Conservation (phyloP, 371 early-diverging fungal species). For the Rhizopus stolonifer region DNA sequence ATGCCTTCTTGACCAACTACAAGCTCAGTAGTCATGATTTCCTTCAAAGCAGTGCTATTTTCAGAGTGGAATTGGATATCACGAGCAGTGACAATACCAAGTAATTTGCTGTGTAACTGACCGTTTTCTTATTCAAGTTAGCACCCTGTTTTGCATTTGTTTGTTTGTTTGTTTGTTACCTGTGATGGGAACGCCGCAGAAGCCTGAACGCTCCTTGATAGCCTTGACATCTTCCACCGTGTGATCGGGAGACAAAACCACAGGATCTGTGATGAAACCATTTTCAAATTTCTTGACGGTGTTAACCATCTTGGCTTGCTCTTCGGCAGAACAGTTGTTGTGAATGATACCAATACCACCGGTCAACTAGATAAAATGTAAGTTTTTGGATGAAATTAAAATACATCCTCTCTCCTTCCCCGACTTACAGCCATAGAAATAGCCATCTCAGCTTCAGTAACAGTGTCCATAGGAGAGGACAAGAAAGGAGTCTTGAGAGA, state of each 20-base stretch:
- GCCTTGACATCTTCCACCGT: constrained; percentile 84
- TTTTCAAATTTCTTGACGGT: constrained; percentile 98
- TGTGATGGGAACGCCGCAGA: constrained; percentile 96
- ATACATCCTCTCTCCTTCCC: no score
- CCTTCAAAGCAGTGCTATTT: constrained; percentile 53
- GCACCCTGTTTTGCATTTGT: no score
- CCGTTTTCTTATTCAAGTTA: no score
- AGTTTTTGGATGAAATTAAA: background rate
- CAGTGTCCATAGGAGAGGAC: constrained; percentile 97
- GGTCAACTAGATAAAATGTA: constrained; percentile 50
- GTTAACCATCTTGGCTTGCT: constrained; percentile 95
- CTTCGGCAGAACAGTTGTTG: constrained; percentile 92
- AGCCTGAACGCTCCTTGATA: constrained; percentile 87
- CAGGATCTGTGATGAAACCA: constrained; percentile 95
- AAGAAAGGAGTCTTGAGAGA: constrained; percentile 90
- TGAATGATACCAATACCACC: constrained; percentile 97
- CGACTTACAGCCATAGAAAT: constrained; percentile 93
- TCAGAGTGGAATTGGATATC: constrained; percentile 92
- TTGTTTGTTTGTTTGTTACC: no score
- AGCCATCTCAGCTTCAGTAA: constrained; percentile 96
- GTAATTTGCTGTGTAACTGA: constrained; percentile 81
- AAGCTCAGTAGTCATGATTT: constrained; percentile 90
- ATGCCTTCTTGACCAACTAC: constrained; percentile 85
- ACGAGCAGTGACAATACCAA: constrained; percentile 95
- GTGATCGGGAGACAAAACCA: constrained; percentile 81